Evolutionary conservation across 1,284 basidiomycete species (phyloP), one percentile per base, ranked within the genome.

Genomic region (Melampsora abietis-canadensis): DNA sequence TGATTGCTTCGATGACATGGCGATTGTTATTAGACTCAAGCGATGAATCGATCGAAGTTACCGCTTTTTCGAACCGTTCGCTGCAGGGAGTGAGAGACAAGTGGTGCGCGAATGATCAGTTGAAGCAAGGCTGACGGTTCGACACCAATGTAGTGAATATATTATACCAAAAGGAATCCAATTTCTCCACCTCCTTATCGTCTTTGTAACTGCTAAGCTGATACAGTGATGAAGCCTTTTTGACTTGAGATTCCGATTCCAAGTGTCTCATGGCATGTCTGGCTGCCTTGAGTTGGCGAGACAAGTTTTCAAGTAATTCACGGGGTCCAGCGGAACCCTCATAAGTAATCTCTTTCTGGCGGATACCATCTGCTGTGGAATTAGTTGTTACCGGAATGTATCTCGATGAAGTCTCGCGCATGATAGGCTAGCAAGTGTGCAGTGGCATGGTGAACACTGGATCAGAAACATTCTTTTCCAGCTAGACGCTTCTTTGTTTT

Each of bases 271-370:
- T 82, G 4, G 91, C 90, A 80, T 92, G 92, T 78, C 92, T 84
- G 2, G 92, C 92, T 15, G 92, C 91, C 73, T 88, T 87, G 1
- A 92, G 91, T 82, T 96, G 93, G 68, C 93, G 92, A 59, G 89
- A 89, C 76, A 94, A 89, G 2, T 87, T 89, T 82, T 96, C 92
- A 60, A 95, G 85, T 40, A 95, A 85, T 81, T 94, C 93, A 68
- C 93, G 88, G 8, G 92, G 92, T 4, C 90, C 89, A 0, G 91
- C 87, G 66, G 90, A 89, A 46, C 92, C 92, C 84, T 94, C 92
- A 80, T 95, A 96, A 37, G 90, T 82, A 76, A 93, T 88, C 0
- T 87, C 51, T 17, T 40, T 70, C 62, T 77, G 76, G 12, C 65
- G 44, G 14, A 31, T 30, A 17, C 48, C 60, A 6, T 77, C 63